A percentile compares a stretch with the other conserved stretches of the same genome.
Conservation (phyloP, 257 asterid genomes). For the Solanum appendiculatum region DNA sequence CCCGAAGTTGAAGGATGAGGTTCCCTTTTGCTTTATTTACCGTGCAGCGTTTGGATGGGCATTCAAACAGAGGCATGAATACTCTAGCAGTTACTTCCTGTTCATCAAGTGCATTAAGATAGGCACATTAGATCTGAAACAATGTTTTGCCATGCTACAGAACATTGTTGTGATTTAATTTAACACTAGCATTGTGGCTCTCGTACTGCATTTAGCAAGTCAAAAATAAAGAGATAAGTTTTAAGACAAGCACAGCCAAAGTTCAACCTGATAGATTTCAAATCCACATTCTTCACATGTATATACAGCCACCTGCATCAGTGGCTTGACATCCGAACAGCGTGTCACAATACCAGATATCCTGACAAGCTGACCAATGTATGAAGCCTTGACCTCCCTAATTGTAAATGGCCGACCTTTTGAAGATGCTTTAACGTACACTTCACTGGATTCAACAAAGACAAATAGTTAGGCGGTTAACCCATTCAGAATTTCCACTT, state of each 20-base stretch:
- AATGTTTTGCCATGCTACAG: background rate
- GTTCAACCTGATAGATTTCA: constrained; percentile 85
- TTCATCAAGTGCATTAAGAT: background rate
- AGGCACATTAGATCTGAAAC: background rate
- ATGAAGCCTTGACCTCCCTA: constrained; percentile 92
- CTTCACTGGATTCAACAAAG: constrained; percentile 61
- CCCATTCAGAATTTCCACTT: background rate
- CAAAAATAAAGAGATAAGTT: background rate
- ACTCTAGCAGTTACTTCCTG: constrained; percentile 94
- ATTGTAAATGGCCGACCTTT: constrained; percentile 83
- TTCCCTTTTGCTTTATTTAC: constrained; percentile 67
- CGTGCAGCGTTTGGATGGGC: constrained; percentile 71
- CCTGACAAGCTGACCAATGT: constrained; percentile 90
- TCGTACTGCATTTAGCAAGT: background rate
- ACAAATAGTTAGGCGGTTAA: constrained; percentile 4
- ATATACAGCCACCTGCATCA: constrained; percentile 97
- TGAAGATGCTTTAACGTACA: constrained; percentile 69
- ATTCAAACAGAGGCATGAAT: constrained; percentile 88
- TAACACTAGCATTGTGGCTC: background rate
- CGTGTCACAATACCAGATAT: constrained; percentile 94
- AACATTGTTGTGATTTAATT: background rate
- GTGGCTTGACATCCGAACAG: constrained; percentile 90
- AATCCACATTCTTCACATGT: constrained; percentile 98
- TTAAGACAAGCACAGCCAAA: background rate
- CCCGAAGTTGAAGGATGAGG: constrained; percentile 86